phyloP scores from a whole-genome alignment of 129 eudicot genomes.

The Artemisia tridentata region DNA sequence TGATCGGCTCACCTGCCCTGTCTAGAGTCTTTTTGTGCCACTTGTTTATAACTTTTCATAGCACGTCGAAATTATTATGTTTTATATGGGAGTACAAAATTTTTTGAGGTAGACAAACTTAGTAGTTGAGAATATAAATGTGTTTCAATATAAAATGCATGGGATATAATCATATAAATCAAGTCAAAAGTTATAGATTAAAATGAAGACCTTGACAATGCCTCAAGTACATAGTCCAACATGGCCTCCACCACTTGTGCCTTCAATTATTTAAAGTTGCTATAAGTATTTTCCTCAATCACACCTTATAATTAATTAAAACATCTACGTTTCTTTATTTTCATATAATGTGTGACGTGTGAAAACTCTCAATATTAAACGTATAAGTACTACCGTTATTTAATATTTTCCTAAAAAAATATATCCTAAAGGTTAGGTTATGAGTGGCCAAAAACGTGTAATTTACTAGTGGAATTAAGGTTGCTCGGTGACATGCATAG shows the following conservation, averaged over 20 bases:
- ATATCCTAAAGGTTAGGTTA: no score
- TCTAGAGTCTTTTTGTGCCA: no score
- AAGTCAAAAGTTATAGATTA: not conserved
- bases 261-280: not conserved
- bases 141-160: not conserved
- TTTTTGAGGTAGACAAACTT: not conserved
- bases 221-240: conserved; percentile 16
- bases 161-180: not conserved
- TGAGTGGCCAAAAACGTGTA: no score
- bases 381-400: no score
- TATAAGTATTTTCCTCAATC: not conserved
- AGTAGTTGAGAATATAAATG: not conserved
- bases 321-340: not conserved
- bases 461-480: no score
- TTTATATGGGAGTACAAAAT: not conserved
- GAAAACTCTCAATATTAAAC: no score
- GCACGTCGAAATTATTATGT: not conserved
- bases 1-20: not conserved
- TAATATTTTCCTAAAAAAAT: no score
- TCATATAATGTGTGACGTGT: no score
- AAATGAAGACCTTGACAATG: conserved; percentile 3
- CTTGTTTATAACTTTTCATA: no score
- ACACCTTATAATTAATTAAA: not conserved
- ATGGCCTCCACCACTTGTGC: conserved; percentile 5
- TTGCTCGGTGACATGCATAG: no score